phyloP scores from a whole-genome alignment of 495 filamentous ascomycete species.

The Tuber calosporum region DNA sequence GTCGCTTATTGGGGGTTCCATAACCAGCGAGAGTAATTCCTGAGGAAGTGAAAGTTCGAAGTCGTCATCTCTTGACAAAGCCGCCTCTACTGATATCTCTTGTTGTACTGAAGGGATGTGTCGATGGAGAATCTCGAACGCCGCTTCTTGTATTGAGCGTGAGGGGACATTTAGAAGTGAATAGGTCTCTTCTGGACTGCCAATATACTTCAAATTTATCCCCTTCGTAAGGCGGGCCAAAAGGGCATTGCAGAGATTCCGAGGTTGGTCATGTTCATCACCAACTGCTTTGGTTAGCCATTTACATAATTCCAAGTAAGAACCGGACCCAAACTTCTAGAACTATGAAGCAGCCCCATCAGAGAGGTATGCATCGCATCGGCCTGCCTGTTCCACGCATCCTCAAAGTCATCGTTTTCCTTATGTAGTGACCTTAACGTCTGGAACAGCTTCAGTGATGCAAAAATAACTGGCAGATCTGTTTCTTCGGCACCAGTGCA shows the following conservation, averaged over 20 bases:
- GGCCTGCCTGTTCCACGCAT: conserved; percentile 56
- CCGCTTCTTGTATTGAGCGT: conserved; percentile 64
- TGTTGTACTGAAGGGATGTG: conserved; percentile 70
- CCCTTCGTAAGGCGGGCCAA: conserved; percentile 52
- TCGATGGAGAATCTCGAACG: conserved; percentile 71
- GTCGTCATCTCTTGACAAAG: conserved; percentile 34
- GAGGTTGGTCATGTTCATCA: conserved; percentile 54
- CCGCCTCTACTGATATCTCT: conserved; percentile 71
- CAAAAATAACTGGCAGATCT: conserved; percentile 37
- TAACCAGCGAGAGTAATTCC: conserved; percentile 48
- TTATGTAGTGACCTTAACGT: conserved; percentile 50
- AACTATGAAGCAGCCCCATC: conserved; percentile 54
- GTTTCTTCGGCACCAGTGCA: conserved; percentile 22
- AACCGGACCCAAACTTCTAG: conserved; percentile 16
- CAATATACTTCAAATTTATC: conserved; percentile 51
- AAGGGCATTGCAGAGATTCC: conserved; percentile 44
- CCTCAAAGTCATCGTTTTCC: conserved; percentile 78
- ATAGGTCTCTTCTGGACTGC: conserved; percentile 48
- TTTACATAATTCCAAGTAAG: not conserved
- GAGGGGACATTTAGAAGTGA: conserved; percentile 69
- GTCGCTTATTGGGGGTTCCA: conserved; percentile 43
- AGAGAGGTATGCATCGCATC: conserved; percentile 51
- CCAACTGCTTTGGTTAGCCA: conserved; percentile 23
- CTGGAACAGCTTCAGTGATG: conserved; percentile 64
- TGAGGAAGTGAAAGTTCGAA: conserved; percentile 44